A percentile compares a stretch with the other conserved stretches of the same genome.
Conservation (phyloP, 2,329 filamentous ascomycete genomes). For the Penicillium sp. region DNA sequence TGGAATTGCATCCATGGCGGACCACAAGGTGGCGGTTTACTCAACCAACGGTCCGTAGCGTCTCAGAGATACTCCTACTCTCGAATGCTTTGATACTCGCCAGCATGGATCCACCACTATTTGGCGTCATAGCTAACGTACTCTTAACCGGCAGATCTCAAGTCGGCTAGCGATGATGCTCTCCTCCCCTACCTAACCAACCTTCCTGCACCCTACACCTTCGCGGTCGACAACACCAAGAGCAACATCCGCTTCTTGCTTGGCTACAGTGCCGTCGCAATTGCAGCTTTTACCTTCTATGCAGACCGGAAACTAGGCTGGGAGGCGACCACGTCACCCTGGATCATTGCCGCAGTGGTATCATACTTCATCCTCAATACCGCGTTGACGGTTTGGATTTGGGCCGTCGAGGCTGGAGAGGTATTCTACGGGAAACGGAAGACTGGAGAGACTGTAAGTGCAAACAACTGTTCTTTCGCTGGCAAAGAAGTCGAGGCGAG, state of each 20-base stretch:
- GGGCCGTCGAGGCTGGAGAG: constrained; percentile 75
- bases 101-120: background rate
- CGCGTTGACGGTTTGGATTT: constrained; percentile 80
- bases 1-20: constrained; percentile 32
- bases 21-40: constrained; percentile 47
- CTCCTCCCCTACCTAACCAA: constrained; percentile 91
- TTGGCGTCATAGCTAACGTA: constrained; percentile 5
- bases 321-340: constrained; percentile 74
- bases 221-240: constrained; percentile 77
- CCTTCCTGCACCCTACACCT: constrained; percentile 63
- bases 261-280: constrained; percentile 77
- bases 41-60: constrained; percentile 44
- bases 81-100: background rate
- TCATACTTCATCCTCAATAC: constrained; percentile 79
- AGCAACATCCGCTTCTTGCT: constrained; percentile 80
- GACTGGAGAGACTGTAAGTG: constrained; percentile 64
- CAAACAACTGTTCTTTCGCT: background rate
- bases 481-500: background rate
- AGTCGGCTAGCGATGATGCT: constrained; percentile 94
- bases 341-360: constrained; percentile 76
- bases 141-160: constrained; percentile 67
- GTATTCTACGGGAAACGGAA: constrained; percentile 76
- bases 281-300: constrained; percentile 81
- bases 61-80: constrained; percentile 16
- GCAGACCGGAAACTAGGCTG: constrained; percentile 93